phyloP scores from a whole-genome alignment of 2,329 filamentous ascomycete species.

The Pseudogymnoascus sp. region DNA sequence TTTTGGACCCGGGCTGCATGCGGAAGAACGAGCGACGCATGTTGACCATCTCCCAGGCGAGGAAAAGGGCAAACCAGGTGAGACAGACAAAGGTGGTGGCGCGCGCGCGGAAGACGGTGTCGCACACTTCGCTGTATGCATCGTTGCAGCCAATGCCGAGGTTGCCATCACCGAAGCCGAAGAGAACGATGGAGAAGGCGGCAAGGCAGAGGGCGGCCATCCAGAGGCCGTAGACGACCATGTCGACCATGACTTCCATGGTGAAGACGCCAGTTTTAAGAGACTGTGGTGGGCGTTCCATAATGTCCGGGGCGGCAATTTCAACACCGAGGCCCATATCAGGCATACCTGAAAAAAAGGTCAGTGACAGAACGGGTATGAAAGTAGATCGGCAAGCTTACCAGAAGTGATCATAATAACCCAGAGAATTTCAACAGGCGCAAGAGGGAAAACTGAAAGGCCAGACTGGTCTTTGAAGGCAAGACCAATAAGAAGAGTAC shows the following conservation, averaged over 20 bases:
- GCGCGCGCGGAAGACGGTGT: conserved; percentile 61
- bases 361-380: neutral
- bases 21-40: conserved; percentile 67
- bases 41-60: conserved; percentile 72
- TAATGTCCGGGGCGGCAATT: conserved; percentile 64
- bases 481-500: conserved; percentile 71
- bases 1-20: conserved; percentile 56
- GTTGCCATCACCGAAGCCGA: conserved; percentile 46
- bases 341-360: conserved; percentile 46
- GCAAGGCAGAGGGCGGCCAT: conserved; percentile 64
- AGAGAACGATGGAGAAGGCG: conserved; percentile 57
- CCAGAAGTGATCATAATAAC: conserved; percentile 90
- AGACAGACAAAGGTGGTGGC: conserved; percentile 67
- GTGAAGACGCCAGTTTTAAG: conserved; percentile 64
- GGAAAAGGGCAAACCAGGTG: conserved; percentile 68
- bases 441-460: conserved; percentile 77
- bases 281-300: conserved; percentile 71
- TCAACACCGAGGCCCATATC: conserved; percentile 85
- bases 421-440: conserved; percentile 83
- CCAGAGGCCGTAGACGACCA: conserved; percentile 69
- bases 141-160: conserved; percentile 56
- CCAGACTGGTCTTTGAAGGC: conserved; percentile 65
- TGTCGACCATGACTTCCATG: conserved; percentile 67
- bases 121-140: conserved; percentile 44
- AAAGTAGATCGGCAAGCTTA: neutral